Percentiles rank a stretch among this genome's conserved stretches.
phyloP scores from a whole-genome alignment of 768 basidiomycete genomes.

The Cyclocybe cylindracea region DNA sequence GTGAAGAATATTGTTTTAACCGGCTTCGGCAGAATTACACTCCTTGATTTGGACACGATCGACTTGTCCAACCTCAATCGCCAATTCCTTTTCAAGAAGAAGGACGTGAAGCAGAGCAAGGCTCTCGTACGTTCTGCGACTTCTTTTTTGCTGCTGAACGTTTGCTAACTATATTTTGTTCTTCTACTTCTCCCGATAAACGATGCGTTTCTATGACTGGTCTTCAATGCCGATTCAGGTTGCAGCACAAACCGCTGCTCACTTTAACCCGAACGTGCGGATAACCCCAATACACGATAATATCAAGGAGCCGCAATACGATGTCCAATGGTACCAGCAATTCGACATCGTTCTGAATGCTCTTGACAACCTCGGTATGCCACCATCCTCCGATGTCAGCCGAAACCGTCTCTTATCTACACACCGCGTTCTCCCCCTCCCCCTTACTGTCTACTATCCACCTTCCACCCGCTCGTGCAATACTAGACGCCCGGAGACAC shows the following conservation, averaged over 20 bases:
- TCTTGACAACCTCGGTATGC: conserved; percentile 89
- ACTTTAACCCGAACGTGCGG: conserved; percentile 86
- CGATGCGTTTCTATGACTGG: too few species aligned
- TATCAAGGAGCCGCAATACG: conserved; percentile 91
- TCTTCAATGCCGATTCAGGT: conserved; percentile 43
- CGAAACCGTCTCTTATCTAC: too few species aligned
- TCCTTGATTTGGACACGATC: conserved; percentile 97
- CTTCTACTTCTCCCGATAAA: not conserved
- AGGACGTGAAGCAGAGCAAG: conserved; percentile 97
- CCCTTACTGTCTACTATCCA: not conserved
- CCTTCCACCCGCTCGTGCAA: not conserved
- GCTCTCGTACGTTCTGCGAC: conserved; percentile 61
- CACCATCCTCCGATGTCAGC: not conserved
- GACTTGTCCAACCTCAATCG: conserved; percentile 97
- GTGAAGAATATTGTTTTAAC: conserved; percentile 96
- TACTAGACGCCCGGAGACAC: conserved; percentile 85
- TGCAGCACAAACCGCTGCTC: conserved; percentile 77
- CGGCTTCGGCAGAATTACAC: conserved; percentile 89
- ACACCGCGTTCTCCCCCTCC: not conserved
- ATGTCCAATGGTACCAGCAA: conserved; percentile 84
- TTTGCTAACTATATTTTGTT: not conserved
- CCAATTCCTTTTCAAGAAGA: conserved; percentile 95
- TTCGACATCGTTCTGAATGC: conserved; percentile 96
- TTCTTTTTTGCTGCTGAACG: not conserved
- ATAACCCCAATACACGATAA: conserved; percentile 93